Evolutionary conservation across 768 basidiomycete genomes (phyloP).

Genomic region (Kwoniella sp.): DNA sequence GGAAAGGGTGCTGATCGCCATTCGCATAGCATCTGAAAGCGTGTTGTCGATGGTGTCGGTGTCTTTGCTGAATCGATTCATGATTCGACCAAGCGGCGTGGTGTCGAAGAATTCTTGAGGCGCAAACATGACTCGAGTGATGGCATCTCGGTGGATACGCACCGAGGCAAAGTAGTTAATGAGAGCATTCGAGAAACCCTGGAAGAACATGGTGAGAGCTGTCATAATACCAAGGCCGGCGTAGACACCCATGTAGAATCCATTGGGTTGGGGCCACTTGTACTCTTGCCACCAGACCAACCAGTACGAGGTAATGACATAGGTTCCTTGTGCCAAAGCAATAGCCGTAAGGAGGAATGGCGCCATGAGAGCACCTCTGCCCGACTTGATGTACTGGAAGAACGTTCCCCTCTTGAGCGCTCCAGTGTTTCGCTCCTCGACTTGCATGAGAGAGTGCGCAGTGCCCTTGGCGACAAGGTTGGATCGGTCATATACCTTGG

Average conservation of each 20-base stretch:
- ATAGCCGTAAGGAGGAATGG: conserved; percentile 64
- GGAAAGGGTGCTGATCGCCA: conserved; percentile 59
- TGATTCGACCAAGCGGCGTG: conserved; percentile 51
- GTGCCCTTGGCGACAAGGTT: conserved; percentile 51
- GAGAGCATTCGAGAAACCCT: conserved; percentile 60
- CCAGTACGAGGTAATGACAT: conserved; percentile 61
- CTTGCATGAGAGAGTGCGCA: conserved; percentile 65
- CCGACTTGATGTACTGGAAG: conserved; percentile 62
- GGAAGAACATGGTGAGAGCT: conserved; percentile 64
- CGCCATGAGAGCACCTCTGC: conserved; percentile 61
- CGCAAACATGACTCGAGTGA: conserved; percentile 59
- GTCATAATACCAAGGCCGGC: conserved; percentile 68
- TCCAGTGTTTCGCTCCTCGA: conserved; percentile 76
- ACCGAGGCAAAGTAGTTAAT: conserved; percentile 75
- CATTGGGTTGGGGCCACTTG: conserved; percentile 50
- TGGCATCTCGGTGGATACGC: conserved; percentile 55
- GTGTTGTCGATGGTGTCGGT: conserved; percentile 49
- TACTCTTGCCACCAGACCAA: conserved; percentile 80
- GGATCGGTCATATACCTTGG: conserved; percentile 48
- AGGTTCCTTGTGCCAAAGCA: conserved; percentile 64
- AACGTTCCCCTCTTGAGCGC: conserved; percentile 58
- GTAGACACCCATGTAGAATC: conserved; percentile 71
- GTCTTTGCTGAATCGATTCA: conserved; percentile 49
- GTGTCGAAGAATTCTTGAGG: conserved; percentile 70
- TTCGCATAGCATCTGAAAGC: conserved; percentile 45